These are phyloP conservation scores for Scedosporium apiospermum DNA, from an alignment of 2,329 filamentous ascomycete species.

Conservation along the genomic window DNA sequence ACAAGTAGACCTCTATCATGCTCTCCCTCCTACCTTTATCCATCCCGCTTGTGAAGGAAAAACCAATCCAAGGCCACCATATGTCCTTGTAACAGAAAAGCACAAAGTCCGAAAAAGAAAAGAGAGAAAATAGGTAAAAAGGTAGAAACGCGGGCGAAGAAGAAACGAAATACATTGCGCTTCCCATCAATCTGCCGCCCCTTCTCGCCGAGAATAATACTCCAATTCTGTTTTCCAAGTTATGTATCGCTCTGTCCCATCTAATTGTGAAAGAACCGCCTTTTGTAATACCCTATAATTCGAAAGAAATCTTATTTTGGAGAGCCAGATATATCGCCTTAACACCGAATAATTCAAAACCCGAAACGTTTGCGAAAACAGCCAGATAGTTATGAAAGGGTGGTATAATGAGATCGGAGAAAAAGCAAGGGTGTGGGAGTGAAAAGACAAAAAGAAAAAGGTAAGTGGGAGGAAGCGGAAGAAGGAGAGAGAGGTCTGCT, in stretches of 20 bases:
- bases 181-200: not conserved
- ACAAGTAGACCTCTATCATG: not conserved
- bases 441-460: not conserved
- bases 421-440: not conserved
- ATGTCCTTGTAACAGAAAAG: not conserved
- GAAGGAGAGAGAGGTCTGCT: not conserved
- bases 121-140: not conserved
- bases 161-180: not conserved
- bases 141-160: not conserved
- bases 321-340: not conserved
- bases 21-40: not conserved
- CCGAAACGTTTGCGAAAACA: too few relatives aligned
- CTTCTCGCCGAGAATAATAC: not conserved
- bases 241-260: not conserved
- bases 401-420: not conserved
- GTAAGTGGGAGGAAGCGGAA: not conserved
- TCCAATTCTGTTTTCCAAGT: not conserved
- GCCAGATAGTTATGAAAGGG: too few relatives aligned
- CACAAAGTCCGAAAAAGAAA: not conserved
- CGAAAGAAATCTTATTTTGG: not conserved
- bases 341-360: not conserved
- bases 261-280: not conserved
- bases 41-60: not conserved
- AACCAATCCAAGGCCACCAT: not conserved
- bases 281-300: not conserved